Evolutionary conservation across 2,329 filamentous ascomycete genomes (phyloP).

Genomic region (Scedosporium aurantiacum): DNA sequence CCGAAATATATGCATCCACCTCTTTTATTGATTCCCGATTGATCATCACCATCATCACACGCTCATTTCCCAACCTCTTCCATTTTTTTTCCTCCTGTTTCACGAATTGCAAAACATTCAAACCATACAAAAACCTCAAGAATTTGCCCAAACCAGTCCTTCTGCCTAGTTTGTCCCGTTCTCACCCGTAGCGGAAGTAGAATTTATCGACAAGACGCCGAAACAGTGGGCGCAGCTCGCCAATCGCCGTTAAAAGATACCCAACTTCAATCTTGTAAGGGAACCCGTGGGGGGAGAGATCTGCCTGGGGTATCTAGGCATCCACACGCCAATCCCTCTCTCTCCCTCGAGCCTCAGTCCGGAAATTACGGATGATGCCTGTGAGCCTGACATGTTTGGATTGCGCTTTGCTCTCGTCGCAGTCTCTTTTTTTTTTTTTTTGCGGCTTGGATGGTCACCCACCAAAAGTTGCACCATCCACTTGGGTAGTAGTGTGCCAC

Average conservation of each 20-base stretch:
- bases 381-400: neutral
- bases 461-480: no score
- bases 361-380: neutral
- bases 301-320: constrained; percentile 2
- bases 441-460: no score
- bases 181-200: neutral
- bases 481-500: no score
- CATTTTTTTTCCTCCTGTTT: neutral
- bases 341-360: neutral
- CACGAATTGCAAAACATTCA: neutral
- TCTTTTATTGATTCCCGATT: neutral
- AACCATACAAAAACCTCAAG: neutral
- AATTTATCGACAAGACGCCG: no score
- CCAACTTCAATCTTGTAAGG: no score
- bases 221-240: no score
- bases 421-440: no score
- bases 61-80: neutral
- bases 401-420: no score
- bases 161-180: neutral
- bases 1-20: neutral
- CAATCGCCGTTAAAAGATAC: no score
- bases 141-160: neutral
- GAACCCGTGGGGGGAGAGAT: neutral
- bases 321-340: neutral
- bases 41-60: neutral